Percentiles rank a stretch among this genome's conserved stretches.
These are phyloP conservation scores for Trichoderma sp. DNA, from an alignment of 2,329 filamentous ascomycete species.

Conservation along the genomic window DNA sequence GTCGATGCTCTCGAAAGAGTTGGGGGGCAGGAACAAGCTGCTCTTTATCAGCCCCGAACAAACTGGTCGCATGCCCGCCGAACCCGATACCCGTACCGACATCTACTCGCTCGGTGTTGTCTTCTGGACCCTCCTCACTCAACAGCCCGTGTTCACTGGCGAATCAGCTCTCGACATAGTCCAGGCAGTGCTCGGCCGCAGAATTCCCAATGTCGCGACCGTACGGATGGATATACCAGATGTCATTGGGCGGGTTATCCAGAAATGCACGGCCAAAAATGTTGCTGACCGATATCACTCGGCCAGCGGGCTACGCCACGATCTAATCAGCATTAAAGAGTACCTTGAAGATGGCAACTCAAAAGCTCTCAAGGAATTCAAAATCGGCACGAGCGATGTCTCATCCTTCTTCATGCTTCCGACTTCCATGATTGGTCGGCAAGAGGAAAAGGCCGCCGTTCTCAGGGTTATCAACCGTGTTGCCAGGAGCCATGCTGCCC, in stretches of 20 bases:
- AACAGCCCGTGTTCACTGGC: constrained; percentile 76
- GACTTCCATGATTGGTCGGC: constrained; percentile 74
- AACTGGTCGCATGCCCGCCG: constrained; percentile 86
- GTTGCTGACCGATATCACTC: constrained; percentile 88
- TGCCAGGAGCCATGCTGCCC: constrained; percentile 60
- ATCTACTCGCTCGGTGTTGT: constrained; percentile 89
- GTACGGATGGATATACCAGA: constrained; percentile 82
- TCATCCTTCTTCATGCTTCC: constrained; percentile 92
- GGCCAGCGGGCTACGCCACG: constrained; percentile 78
- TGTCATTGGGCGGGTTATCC: constrained; percentile 75
- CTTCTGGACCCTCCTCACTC: constrained; percentile 82
- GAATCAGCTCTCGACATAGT: constrained; percentile 84
- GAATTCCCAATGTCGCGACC: constrained; percentile 72
- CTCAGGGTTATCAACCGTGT: constrained; percentile 74
- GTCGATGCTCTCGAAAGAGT: constrained; percentile 76
- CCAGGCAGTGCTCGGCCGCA: constrained; percentile 78
- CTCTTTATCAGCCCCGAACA: constrained; percentile 93
- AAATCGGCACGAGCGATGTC: constrained; percentile 78
- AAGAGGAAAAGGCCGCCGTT: constrained; percentile 68
- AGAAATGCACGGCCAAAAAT: constrained; percentile 88
- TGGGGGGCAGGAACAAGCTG: constrained; percentile 84
- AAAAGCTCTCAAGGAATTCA: constrained; percentile 67
- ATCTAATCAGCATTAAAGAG: constrained; percentile 71
- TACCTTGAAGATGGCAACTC: constrained; percentile 74
- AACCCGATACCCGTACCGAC: constrained; percentile 88